Conservation (phyloP, 1,139 yeast species). For the Hemisphaericaspora lyxosophila region DNA sequence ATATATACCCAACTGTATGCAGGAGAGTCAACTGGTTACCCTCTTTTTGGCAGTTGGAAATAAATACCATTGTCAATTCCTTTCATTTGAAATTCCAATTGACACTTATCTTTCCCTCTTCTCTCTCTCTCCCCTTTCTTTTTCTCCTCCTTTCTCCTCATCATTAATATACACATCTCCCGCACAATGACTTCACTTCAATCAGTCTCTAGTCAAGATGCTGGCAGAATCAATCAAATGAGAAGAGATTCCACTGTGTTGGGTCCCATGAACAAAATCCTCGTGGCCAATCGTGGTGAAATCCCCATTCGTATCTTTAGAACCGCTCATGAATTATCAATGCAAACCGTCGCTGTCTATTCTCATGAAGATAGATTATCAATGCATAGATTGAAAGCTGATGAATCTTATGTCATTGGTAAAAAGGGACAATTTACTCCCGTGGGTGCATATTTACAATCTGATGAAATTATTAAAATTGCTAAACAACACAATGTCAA, state of each 20-base stretch:
- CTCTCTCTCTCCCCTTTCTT: conserved; percentile 10
- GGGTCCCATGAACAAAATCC: conserved; percentile 68
- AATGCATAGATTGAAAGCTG: conserved; percentile 92
- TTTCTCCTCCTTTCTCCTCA: conserved; percentile 4
- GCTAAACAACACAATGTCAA: conserved; percentile 86
- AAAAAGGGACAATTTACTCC: conserved; percentile 88
- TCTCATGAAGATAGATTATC: conserved; percentile 95
- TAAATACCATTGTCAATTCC: neutral
- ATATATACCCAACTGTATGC: too few relatives aligned
- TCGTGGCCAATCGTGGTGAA: conserved; percentile 97
- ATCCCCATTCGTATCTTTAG: conserved; percentile 88
- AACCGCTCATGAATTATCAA: conserved; percentile 95
- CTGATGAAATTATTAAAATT: conserved; percentile 89
- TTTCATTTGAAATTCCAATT: neutral
- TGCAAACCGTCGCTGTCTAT: conserved; percentile 97
- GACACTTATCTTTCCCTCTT: neutral
- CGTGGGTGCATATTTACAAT: conserved; percentile 93
- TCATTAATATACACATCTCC: neutral
- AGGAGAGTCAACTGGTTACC: too few relatives aligned
- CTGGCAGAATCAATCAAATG: conserved; percentile 41
- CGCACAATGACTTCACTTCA: conserved; percentile 19
- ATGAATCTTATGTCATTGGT: conserved; percentile 91
- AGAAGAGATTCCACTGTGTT: conserved; percentile 63
- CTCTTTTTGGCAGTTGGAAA: too few relatives aligned
- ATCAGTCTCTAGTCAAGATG: conserved; percentile 19